Evolutionary conservation across 176 grass and related monocot species (phyloP).

Genomic region (Musa schizocarpa): DNA sequence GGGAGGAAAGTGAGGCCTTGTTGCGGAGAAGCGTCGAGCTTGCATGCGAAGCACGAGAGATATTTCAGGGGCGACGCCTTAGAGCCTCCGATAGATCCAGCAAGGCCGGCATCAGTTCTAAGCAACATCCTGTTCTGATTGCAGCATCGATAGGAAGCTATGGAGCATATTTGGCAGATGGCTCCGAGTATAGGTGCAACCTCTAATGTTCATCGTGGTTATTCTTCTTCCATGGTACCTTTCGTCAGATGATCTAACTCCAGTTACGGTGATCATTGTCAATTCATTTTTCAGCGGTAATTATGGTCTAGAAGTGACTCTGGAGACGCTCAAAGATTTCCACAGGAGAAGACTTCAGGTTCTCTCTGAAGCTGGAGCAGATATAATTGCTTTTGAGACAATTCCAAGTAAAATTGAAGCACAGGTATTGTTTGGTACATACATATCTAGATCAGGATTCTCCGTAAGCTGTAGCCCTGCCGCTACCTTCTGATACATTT

Average conservation of each 20-base stretch:
- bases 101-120: neutral
- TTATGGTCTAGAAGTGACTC: slow-evolving; percentile 32
- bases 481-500: neutral
- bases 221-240: neutral
- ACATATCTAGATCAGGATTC: neutral
- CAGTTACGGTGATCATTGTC: slow-evolving; percentile 2
- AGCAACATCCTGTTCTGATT: slow-evolving; percentile 28
- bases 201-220: neutral
- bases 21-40: slow-evolving; percentile 42
- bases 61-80: slow-evolving; percentile 30
- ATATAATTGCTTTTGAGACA: slow-evolving; percentile 50
- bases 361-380: slow-evolving; percentile 38
- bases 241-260: slow-evolving; percentile 4
- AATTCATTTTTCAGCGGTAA: slow-evolving; percentile 23
- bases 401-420: slow-evolving; percentile 53
- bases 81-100: neutral
- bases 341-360: slow-evolving; percentile 50
- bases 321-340: slow-evolving; percentile 45
- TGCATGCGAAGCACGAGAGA: slow-evolving; percentile 32
- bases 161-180: slow-evolving; percentile 49
- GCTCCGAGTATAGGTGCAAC: slow-evolving; percentile 41
- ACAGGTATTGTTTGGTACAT: slow-evolving; percentile 20
- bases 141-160: slow-evolving; percentile 47
- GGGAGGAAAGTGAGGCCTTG: slow-evolving; percentile 41
- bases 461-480: neutral